Conservation (phyloP, 2,329 filamentous ascomycete species). For the Penicillium fuscoglaucum region DNA sequence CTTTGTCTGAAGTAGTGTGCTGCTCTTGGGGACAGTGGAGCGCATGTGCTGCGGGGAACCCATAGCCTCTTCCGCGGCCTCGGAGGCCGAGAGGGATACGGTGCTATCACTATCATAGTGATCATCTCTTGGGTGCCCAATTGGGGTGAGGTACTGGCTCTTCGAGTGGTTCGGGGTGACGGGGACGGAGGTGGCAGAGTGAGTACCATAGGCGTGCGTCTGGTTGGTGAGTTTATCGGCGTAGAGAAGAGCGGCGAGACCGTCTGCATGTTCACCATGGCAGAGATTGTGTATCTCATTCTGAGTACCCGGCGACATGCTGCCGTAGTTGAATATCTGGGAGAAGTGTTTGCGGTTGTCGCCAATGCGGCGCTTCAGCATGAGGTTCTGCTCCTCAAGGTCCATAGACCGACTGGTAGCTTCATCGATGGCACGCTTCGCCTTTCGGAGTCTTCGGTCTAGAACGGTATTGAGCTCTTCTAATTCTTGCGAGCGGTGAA, state of each 20-base stretch:
- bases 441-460: conserved; percentile 65
- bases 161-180: conserved; percentile 66
- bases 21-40: conserved; percentile 44
- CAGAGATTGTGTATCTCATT: conserved; percentile 47
- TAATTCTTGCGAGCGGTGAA: conserved; percentile 63
- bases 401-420: conserved; percentile 71
- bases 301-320: conserved; percentile 62
- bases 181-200: conserved; percentile 67
- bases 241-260: conserved; percentile 39
- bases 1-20: conserved; percentile 59
- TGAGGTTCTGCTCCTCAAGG: conserved; percentile 72
- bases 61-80: conserved; percentile 55
- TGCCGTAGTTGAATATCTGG: conserved; percentile 72
- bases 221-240: conserved; percentile 42
- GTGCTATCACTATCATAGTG: conserved; percentile 76
- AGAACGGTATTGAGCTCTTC: conserved; percentile 66
- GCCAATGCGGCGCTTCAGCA: conserved; percentile 78
- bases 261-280: conserved; percentile 39
- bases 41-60: conserved; percentile 16
- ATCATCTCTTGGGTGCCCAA: conserved; percentile 53
- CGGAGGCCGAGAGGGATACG: conserved; percentile 66
- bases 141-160: conserved; percentile 61
- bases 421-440: conserved; percentile 75
- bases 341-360: conserved; percentile 89
- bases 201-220: conserved; percentile 22